These are phyloP conservation scores for Termitomyces eurrhizus DNA, from an alignment of 768 basidiomycete genomes.

Conservation along the genomic window DNA sequence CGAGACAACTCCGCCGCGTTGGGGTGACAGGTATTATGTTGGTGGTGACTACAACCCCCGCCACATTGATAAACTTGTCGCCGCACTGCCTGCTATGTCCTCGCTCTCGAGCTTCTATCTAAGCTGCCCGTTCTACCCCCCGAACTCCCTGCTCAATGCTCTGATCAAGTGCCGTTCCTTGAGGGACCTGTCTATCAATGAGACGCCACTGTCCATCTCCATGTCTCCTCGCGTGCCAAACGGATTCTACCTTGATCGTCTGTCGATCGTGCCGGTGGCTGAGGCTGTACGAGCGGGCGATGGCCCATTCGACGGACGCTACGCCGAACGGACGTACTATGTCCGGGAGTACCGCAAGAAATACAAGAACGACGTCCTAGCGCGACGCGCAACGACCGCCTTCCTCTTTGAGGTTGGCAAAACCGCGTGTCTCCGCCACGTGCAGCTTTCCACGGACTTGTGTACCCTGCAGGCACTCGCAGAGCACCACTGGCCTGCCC, in stretches of 20 bases:
- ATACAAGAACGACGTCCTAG: constrained; percentile 31
- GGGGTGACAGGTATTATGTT: constrained; percentile 32
- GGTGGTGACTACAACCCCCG: constrained; percentile 32
- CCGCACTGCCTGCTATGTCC: constrained; percentile 33
- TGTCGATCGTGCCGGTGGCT: constrained; percentile 34
- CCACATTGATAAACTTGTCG: constrained; percentile 32
- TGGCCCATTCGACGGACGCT: constrained; percentile 33
- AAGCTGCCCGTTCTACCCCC: constrained; percentile 37
- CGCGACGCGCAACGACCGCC: constrained; percentile 24
- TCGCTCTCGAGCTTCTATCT: constrained; percentile 31
- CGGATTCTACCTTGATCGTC: constrained; percentile 27
- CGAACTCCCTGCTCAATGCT: constrained; percentile 30
- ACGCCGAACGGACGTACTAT: constrained; percentile 32
- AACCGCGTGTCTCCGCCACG: constrained; percentile 26
- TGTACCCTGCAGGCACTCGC: constrained; percentile 28
- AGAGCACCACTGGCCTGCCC: constrained; percentile 29
- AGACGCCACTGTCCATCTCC: constrained; percentile 35
- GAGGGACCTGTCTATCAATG: constrained; percentile 31
- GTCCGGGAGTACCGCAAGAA: constrained; percentile 35
- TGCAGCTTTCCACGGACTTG: constrained; percentile 35
- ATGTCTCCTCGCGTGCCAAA: constrained; percentile 28
- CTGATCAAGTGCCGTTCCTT: constrained; percentile 32
- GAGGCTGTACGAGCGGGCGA: constrained; percentile 39
- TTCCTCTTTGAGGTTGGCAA: constrained; percentile 30
- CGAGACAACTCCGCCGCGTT: constrained; percentile 34